Evolutionary conservation across 2,329 filamentous ascomycete species (phyloP).

Genomic region (Sclerotinia nivalis): DNA sequence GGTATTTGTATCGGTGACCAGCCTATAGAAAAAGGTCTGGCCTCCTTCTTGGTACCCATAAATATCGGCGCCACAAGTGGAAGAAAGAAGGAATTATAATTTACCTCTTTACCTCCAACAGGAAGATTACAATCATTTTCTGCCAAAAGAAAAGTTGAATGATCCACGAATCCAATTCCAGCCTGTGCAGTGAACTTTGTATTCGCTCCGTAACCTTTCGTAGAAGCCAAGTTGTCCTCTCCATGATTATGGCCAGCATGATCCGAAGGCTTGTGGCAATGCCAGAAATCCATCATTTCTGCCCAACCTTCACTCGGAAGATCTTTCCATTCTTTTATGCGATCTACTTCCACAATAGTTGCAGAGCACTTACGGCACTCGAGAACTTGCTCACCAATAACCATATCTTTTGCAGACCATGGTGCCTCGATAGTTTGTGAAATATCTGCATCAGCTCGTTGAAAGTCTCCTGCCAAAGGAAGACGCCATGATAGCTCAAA

Average conservation of each 20-base stretch:
- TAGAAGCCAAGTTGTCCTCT: conserved; percentile 47
- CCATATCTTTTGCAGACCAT: conserved; percentile 58
- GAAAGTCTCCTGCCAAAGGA: conserved; percentile 42
- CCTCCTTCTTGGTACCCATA: conserved; percentile 64
- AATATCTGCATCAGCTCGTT: conserved; percentile 26
- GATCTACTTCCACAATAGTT: conserved; percentile 44
- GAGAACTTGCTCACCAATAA: conserved; percentile 37
- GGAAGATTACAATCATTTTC: conserved; percentile 60
- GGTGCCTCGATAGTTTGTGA: conserved; percentile 33
- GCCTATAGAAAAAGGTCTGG: conserved; percentile 54
- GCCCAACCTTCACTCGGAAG: conserved; percentile 97
- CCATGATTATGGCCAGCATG: conserved; percentile 46
- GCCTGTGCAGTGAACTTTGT: conserved; percentile 67
- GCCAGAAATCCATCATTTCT: conserved; percentile 99
- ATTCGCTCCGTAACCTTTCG: conserved; percentile 81
- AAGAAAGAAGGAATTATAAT: background rate
- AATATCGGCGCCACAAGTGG: background rate
- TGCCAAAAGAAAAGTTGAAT: conserved; percentile 72
- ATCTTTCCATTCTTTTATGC: conserved; percentile 74
- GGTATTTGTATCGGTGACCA: conserved; percentile 70
- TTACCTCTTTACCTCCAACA: conserved; percentile 6
- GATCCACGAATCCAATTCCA: conserved; percentile 76
- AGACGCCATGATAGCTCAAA: conserved; percentile 56
- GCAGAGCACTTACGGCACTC: conserved; percentile 47
- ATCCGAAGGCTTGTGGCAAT: conserved; percentile 88